Evolutionary conservation across 2,329 filamentous ascomycete genomes (phyloP).

Genomic region (Colletotrichum nymphaeae): DNA sequence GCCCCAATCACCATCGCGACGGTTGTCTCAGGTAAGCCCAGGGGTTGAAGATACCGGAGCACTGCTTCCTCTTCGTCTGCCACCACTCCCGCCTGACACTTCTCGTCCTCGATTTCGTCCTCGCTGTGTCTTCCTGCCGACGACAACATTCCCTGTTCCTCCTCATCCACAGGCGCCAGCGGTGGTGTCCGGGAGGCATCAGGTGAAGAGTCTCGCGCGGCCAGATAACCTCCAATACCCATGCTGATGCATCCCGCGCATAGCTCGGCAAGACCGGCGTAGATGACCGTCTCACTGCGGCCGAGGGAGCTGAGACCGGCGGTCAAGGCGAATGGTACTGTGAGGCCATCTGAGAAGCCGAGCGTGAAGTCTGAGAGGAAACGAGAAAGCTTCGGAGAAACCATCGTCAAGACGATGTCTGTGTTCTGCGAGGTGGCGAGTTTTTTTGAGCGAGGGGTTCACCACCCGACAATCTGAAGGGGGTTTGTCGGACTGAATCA

Average conservation of each 20-base stretch:
- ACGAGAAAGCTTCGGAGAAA: slow-evolving; percentile 44
- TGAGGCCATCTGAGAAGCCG: slow-evolving; percentile 79
- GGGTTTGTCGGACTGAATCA: neutral
- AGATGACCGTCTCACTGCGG: slow-evolving; percentile 71
- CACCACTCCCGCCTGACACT: no score
- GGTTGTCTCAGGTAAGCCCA: slow-evolving; percentile 41
- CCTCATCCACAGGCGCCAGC: no score
- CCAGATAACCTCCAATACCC: slow-evolving; percentile 78
- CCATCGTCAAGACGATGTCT: neutral
- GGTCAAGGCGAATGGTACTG: slow-evolving; percentile 80
- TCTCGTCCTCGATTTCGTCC: slow-evolving; percentile 11
- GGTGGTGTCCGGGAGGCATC: no score
- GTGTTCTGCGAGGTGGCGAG: neutral
- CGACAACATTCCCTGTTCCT: slow-evolving; percentile 41
- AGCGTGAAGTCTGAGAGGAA: slow-evolving; percentile 76
- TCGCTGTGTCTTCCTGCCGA: neutral
- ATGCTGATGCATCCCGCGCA: slow-evolving; percentile 79
- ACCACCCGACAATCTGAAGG: neutral
- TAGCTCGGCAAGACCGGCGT: slow-evolving; percentile 76
- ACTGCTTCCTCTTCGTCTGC: slow-evolving; percentile 38
- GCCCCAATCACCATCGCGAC: slow-evolving; percentile 41
- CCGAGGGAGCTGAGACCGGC: slow-evolving; percentile 74
- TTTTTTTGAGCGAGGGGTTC: neutral
- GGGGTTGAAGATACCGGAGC: slow-evolving; percentile 46
- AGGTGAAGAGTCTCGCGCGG: slow-evolving; percentile 60